Base-by-base conservation (phyloP, 2,329 filamentous ascomycete species). In the Talaromyces sp. region DNA sequence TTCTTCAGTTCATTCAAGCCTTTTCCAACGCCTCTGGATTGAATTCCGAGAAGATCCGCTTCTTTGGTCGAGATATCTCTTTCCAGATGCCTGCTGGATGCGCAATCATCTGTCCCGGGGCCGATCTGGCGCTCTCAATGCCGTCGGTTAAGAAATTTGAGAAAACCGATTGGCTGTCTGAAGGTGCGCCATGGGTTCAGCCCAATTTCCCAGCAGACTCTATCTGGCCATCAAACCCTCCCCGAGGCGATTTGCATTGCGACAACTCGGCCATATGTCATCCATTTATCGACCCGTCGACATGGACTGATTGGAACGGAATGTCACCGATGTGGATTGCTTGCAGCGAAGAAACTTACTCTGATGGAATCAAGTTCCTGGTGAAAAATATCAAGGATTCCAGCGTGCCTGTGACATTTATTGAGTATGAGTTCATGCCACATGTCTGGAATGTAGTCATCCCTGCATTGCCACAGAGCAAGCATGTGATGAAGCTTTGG, bases 291-390 rank as follows among this genome's bases (percentile, higher is more conserved):
- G 57, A 59, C 30, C 57, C 57, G 30, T 53, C 57, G 4, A 59
- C 42, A 40, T 53, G 47, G 30, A 42, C 57, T 3, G 31, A 59
- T 40, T 59, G 57, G 47, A 40, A 5, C 12, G 57, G 57, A 10
- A 59, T 59, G 57, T 47, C 57, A 8, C 57, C 47, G 34, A 59
- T 59, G 57, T 59, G 57, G 57, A 59, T 59, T 59, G 47, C 57
- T n/a, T 59, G 57, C 23, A 47, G 57, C 44, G 23, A 53, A 31
- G 57, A 53, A 28, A 59, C 57, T 18, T 51, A 52, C 27, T 59
- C 57, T 27, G 57, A 59, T 42, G 47, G 57, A 18, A 53, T 59
- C 8, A 59, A 59, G 31, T 59, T 59, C 10, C 47, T 59, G 23
- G 47, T 51, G 3, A 59, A 33, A 33, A 36, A 53, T 10, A 52